These are phyloP conservation scores for Grammothele lineata DNA, from an alignment of 768 basidiomycete species.

Conservation along the genomic window DNA sequence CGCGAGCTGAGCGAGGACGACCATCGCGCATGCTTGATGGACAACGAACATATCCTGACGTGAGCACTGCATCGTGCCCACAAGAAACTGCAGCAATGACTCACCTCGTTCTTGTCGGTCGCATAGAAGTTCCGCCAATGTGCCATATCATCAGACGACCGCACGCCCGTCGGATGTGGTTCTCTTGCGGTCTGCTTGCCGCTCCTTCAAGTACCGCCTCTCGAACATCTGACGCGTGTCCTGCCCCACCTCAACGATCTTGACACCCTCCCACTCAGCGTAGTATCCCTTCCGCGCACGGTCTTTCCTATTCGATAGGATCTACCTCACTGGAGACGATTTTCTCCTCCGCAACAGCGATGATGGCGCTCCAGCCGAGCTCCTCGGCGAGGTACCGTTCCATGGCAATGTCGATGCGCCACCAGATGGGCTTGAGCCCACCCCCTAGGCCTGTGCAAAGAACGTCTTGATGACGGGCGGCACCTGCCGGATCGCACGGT, in stretches of 20 bases:
- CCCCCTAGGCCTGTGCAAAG: too few relatives aligned
- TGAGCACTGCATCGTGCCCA: neutral
- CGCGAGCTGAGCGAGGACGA: slow-evolving; percentile 38
- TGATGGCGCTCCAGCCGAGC: too few relatives aligned
- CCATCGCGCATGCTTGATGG: slow-evolving; percentile 33
- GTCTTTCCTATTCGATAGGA: slow-evolving; percentile 52
- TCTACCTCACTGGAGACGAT: too few relatives aligned
- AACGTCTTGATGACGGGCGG: too few relatives aligned
- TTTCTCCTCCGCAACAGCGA: too few relatives aligned
- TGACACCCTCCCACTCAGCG: slow-evolving; percentile 52
- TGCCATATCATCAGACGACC: slow-evolving; percentile 34
- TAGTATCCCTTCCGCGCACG: slow-evolving; percentile 55
- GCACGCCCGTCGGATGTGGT: slow-evolving; percentile 42
- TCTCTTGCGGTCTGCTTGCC: slow-evolving; percentile 50
- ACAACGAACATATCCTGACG: too few relatives aligned
- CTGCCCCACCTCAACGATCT: slow-evolving; percentile 41
- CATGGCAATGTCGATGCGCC: too few relatives aligned
- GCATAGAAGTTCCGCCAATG: slow-evolving; percentile 41
- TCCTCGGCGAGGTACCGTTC: too few relatives aligned
- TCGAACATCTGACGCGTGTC: slow-evolving; percentile 44
- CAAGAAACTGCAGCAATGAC: slow-evolving; percentile 1
- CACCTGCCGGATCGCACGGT: too few relatives aligned
- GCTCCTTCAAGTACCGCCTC: slow-evolving; percentile 48
- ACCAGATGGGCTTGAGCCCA: too few relatives aligned
- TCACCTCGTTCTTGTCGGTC: slow-evolving; percentile 32